Evolutionary conservation across 495 filamentous ascomycete genomes (phyloP).

Genomic region (Cercophora scortea): DNA sequence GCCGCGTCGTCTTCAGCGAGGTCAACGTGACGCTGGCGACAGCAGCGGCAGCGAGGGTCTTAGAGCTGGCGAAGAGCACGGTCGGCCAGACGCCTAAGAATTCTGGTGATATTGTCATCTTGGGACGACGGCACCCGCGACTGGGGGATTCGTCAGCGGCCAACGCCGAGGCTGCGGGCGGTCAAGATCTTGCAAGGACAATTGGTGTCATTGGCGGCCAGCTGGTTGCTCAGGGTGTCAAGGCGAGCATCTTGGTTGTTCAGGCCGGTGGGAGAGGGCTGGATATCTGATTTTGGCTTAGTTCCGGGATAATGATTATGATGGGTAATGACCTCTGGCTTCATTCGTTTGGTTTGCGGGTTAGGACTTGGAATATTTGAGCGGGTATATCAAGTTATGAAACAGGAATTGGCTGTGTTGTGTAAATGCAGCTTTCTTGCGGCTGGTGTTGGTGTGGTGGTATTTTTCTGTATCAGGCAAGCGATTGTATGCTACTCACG

Average conservation of each 20-base stretch:
- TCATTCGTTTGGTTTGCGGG: too few species aligned
- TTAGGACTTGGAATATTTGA: background rate
- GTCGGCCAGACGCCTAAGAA: constrained; percentile 56
- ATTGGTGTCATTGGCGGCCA: constrained; percentile 63
- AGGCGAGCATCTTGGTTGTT: constrained; percentile 70
- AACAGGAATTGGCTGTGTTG: too few species aligned
- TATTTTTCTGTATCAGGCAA: too few species aligned
- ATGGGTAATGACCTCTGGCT: too few species aligned
- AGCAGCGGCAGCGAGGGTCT: constrained; percentile 9
- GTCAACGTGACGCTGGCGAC: constrained; percentile 18
- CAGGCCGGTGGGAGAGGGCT: constrained; percentile 47
- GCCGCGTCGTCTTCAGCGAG: constrained; percentile 54
- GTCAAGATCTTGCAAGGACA: constrained; percentile 45
- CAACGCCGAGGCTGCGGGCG: background rate
- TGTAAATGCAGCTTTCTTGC: too few species aligned
- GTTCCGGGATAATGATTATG: too few species aligned
- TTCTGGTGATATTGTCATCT: constrained; percentile 69
- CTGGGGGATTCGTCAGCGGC: constrained; percentile 16
- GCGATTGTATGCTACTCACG: too few species aligned
- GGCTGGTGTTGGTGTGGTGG: too few species aligned
- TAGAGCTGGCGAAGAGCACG: constrained; percentile 47
- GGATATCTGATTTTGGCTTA: constrained; percentile 4
- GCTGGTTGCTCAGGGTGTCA: constrained; percentile 51
- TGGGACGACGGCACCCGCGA: constrained; percentile 50
- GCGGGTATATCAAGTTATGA: background rate